Conservation (phyloP, 768 basidiomycete species). For the Pleurotus citrinopileatus region DNA sequence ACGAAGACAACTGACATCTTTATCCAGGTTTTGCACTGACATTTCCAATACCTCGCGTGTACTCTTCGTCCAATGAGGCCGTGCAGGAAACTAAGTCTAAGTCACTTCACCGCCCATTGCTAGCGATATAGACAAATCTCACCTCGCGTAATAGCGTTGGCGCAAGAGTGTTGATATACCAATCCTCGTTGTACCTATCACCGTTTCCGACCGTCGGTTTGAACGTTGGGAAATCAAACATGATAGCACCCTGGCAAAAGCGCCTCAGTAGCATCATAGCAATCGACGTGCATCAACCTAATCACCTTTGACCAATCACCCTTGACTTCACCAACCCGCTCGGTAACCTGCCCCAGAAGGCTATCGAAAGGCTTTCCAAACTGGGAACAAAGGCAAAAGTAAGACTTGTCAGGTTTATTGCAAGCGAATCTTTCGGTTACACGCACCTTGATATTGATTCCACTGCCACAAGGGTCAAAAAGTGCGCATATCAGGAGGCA, state of each 20-base stretch:
- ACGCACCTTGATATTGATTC: conserved; percentile 31
- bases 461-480: conserved; percentile 16
- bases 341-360: conserved; percentile 33
- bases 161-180: conserved; percentile 20
- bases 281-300: background rate
- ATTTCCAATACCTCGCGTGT: conserved; percentile 26
- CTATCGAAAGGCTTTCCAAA: conserved; percentile 34
- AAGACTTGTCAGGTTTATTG: background rate
- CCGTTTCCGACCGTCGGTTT: conserved; percentile 29
- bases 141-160: conserved; percentile 32
- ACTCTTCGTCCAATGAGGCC: conserved; percentile 37
- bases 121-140: no score
- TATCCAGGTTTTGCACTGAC: conserved; percentile 29
- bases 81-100: conserved; percentile 30
- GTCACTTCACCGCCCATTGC: no score
- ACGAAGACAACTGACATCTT: conserved; percentile 23
- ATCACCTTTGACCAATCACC: conserved; percentile 34
- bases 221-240: conserved; percentile 37
- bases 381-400: conserved; percentile 15
- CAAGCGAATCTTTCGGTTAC: background rate
- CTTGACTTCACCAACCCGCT: conserved; percentile 24
- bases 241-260: conserved; percentile 28
- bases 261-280: background rate
- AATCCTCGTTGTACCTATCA: conserved; percentile 31
- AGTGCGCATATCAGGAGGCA: conserved; percentile 3